Evolutionary conservation across 2,329 filamentous ascomycete species (phyloP).

Genomic region (Epichloe elymi): DNA sequence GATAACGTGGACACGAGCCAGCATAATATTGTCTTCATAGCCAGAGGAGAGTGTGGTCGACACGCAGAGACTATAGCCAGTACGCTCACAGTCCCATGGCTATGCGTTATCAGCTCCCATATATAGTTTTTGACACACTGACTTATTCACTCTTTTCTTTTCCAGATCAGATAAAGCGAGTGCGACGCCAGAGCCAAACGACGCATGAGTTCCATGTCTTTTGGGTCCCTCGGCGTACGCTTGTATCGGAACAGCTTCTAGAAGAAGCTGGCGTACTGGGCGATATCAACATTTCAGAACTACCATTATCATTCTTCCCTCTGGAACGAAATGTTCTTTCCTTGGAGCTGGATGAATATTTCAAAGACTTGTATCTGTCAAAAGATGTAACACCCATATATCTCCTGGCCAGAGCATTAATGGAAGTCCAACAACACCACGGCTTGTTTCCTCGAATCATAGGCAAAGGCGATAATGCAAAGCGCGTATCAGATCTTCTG

Average conservation of each 20-base stretch:
- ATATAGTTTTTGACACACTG: constrained; percentile 1
- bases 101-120: not conserved
- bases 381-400: constrained; percentile 90
- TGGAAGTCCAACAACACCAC: constrained; percentile 84
- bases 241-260: constrained; percentile 80
- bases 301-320: constrained; percentile 81
- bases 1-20: constrained; percentile 89
- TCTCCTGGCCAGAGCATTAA: constrained; percentile 77
- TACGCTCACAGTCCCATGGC: constrained; percentile 32
- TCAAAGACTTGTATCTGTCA: constrained; percentile 73
- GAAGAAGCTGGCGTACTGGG: constrained; percentile 89
- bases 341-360: constrained; percentile 76
- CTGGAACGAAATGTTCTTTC: constrained; percentile 86
- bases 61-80: constrained; percentile 80
- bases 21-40: constrained; percentile 88
- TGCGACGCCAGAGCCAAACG: constrained; percentile 75
- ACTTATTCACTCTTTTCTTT: constrained; percentile 19
- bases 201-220: constrained; percentile 96
- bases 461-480: constrained; percentile 91
- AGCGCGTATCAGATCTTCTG: constrained; percentile 74
- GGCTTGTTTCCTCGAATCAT: constrained; percentile 90
- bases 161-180: constrained; percentile 76
- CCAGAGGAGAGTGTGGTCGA: constrained; percentile 75
- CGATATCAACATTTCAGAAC: constrained; percentile 77
- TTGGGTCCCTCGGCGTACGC: constrained; percentile 84